Percentiles rank a stretch among this genome's conserved stretches.
Conservation (phyloP, 1,284 basidiomycete species). For the Coniferiporia weirii region DNA sequence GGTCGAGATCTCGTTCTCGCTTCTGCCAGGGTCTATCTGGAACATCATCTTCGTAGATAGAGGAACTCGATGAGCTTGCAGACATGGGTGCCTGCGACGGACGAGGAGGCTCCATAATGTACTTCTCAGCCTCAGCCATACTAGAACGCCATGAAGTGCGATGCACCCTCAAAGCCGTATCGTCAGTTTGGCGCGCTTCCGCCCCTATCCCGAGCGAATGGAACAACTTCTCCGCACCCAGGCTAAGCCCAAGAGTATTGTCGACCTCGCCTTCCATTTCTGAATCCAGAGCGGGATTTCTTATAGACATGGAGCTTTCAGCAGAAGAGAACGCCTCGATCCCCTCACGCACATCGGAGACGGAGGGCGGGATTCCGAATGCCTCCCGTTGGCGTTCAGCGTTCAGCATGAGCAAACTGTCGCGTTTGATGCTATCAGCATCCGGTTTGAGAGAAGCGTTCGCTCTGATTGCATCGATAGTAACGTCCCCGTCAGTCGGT, state of each 20-base stretch:
- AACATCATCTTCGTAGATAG: conserved; percentile 17
- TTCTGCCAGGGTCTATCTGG: conserved; percentile 17
- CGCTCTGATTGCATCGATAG: not conserved
- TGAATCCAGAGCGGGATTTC: conserved; percentile 7
- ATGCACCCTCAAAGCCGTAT: not conserved
- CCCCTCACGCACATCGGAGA: conserved; percentile 4
- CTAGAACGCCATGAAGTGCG: conserved; percentile 16
- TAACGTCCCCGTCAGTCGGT: not conserved
- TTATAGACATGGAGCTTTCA: conserved; percentile 14
- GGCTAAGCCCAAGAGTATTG: conserved; percentile 11
- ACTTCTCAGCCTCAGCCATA: conserved; percentile 16
- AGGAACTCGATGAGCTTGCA: conserved; percentile 13
- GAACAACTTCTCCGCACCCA: conserved; percentile 17
- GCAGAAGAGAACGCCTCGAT: conserved; percentile 1
- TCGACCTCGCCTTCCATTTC: conserved; percentile 11
- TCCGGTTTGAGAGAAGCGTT: conserved; percentile 1
- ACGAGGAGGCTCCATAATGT: not conserved
- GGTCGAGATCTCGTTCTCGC: conserved; percentile 12
- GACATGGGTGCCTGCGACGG: not conserved
- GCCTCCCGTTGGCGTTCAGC: conserved; percentile 16
- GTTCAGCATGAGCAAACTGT: conserved; percentile 16
- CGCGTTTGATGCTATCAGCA: conserved; percentile 4
- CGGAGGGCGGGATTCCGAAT: conserved; percentile 16
- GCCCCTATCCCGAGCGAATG: conserved; percentile 16
- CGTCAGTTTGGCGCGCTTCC: not conserved